Evolutionary conservation across 495 filamentous ascomycete genomes (phyloP), one percentile per base, ranked within the genome.

Genomic region (Rhizodiscina lignyota): DNA sequence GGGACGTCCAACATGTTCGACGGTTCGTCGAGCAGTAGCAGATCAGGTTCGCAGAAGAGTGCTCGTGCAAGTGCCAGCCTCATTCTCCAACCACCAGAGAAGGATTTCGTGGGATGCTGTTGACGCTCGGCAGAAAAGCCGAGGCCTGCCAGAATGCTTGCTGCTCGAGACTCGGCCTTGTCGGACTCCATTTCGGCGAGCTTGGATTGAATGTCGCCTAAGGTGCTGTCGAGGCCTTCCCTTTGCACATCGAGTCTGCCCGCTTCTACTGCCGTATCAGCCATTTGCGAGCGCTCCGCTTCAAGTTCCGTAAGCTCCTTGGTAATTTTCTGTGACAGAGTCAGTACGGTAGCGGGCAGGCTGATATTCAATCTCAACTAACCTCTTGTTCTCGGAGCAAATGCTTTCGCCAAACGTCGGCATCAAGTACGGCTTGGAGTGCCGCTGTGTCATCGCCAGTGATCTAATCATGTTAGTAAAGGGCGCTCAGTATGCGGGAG

Each of bases 1-100:
- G 89, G 91, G 41, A 96, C 89, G 58, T 99, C 89, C 83, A 99
- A 86, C 89, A 99, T 99, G 75, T 99, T 99, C 33, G 91, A 96
- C 52, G 89, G 89, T 72, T 97, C 69, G 61, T 97, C 89, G 50
- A 97, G 83, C 48, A 99, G 69, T 41, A 99, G 66, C 17, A 99
- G 62, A 60, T 99, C 89, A 22, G 89, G 89, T 55, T 99, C 91
- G 63, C 89, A 99, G 67, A 99, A 99, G 24, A 99, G 68, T 6
- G 89, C 89, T 66, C 89, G 68, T 4, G 89, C 89, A 27, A 99
- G 64, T 4, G 89, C 89, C 36, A 99, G 63, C 67, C 89, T 75
- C 89, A 99, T 99, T 58, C 89, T 73, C 89, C 89, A 99, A 79
- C 89, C 89, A 66, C 89, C 89, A 26, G 89, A 99, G 63, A 99